Base-by-base conservation (phyloP, 2,329 filamentous ascomycete genomes). In the Herpotrichia juniperi region DNA sequence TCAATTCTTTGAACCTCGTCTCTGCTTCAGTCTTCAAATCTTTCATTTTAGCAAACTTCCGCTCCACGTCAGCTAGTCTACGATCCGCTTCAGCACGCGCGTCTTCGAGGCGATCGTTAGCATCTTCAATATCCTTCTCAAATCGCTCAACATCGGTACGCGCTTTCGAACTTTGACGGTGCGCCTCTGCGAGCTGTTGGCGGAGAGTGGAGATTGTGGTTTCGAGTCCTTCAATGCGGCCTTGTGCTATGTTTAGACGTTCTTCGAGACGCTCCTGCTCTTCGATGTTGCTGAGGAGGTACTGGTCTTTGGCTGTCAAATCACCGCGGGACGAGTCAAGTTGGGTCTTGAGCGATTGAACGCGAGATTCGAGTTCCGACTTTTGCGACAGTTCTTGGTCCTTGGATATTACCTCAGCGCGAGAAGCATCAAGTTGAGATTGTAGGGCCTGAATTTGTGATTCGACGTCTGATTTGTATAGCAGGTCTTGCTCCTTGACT, bases 111-210 rank as follows among this genome's bases (percentile, higher is more conserved):
- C 61, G 58, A 4, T 71, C 71, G 4, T 55, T 62, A 11, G 56
- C 56, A 25, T 67, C 62, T 32, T 66, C 56, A 1, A 69, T 44
- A n/a, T 70, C 63, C 8, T 51, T 55, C 12, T 67, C 53, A n/a
- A 64, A 52, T 17, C 62, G 59, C 49, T 72, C 66, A 17, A 54
- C 56, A 32, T 69, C 59, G 11, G 64, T 56, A 21, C 59, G 59
- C 2, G 60, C 53, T 52, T 58, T 65, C 1, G 66, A 56, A 24
- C 42, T 59, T n/a, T 66, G 60, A 5, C 59, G 68, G 19, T 68
- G 68, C 10, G 66, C 63, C 46, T 72, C 63, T 8, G 64, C 58
- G 11, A 74, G 63, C 46, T 73, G 69, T 35, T 68, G 59, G 26
- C 71, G 71, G n/a, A 74, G 60, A 4, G 59, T 50, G 4, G 59